Percentiles rank a stretch among this genome's conserved stretches.
These are phyloP conservation scores for Fusarium sp. DNA, from an alignment of 2,329 filamentous ascomycete genomes.

Conservation along the genomic window DNA sequence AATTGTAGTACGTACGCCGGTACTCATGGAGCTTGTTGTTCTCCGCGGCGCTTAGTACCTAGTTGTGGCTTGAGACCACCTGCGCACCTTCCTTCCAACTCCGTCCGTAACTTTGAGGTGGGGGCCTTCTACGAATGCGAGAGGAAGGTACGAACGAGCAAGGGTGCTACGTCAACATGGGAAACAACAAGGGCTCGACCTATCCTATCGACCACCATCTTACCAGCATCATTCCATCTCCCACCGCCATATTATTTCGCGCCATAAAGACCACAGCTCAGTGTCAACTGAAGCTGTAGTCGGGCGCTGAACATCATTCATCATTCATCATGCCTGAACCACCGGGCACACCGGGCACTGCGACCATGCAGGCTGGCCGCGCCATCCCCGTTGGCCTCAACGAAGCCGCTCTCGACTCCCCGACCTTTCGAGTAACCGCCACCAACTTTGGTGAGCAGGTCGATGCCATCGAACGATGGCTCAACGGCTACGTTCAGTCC, in stretches of 20 bases:
- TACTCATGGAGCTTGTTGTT: neutral
- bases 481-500: slow-evolving; percentile 71
- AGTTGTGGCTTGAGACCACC: slow-evolving; percentile 6
- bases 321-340: slow-evolving; percentile 38
- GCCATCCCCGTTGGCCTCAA: slow-evolving; percentile 83
- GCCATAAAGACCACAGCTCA: slow-evolving; percentile 42
- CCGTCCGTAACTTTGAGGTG: neutral
- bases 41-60: neutral
- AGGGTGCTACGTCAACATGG: slow-evolving; percentile 32
- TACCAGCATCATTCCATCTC: slow-evolving; percentile 41
- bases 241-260: slow-evolving; percentile 32
- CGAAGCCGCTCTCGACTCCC: slow-evolving; percentile 96
- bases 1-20: neutral
- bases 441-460: slow-evolving; percentile 92
- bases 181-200: slow-evolving; percentile 25
- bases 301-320: slow-evolving; percentile 28
- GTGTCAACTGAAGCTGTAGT: slow-evolving; percentile 43
- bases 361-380: slow-evolving; percentile 37
- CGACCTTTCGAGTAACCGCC: slow-evolving; percentile 90
- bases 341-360: slow-evolving; percentile 36
- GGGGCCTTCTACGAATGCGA: slow-evolving; percentile 5
- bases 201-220: slow-evolving; percentile 32
- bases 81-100: neutral
- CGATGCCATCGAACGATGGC: slow-evolving; percentile 92
- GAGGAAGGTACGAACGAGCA: slow-evolving; percentile 7